These are phyloP conservation scores for Annona cherimola DNA, from an alignment of 164 flowering plant genomes.

Conservation along the genomic window DNA sequence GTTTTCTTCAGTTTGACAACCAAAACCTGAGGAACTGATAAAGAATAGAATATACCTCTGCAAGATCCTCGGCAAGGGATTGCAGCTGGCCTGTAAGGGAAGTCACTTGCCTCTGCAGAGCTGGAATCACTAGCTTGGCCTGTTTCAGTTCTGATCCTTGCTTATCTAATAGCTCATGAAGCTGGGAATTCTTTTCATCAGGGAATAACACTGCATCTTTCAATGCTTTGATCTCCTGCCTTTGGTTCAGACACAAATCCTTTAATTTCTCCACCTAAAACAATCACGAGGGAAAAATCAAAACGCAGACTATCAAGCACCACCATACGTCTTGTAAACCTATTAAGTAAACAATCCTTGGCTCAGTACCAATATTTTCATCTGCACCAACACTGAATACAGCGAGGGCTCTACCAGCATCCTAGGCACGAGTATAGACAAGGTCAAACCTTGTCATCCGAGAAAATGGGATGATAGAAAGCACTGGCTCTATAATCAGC, in stretches of 20 bases:
- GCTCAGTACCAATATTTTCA: neutral
- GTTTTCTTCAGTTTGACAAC: no score
- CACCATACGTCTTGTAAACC: neutral
- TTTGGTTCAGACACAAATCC: conserved; percentile 84
- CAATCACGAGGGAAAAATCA: neutral
- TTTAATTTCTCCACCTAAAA: conserved; percentile 77
- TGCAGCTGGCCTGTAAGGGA: conserved; percentile 87
- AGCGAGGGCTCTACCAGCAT: neutral
- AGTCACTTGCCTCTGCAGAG: conserved; percentile 77
- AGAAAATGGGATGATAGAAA: neutral
- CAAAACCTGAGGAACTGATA: no score
- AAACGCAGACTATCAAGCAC: neutral
- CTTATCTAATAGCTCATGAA: conserved; percentile 56
- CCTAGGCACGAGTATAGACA: neutral
- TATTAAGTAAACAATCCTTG: neutral
- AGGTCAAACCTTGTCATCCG: neutral
- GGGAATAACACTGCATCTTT: conserved; percentile 75
- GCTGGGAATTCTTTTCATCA: conserved; percentile 62
- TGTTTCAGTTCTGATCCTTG: conserved; percentile 77
- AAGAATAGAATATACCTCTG: conserved; percentile 50
- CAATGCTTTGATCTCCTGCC: conserved; percentile 79
- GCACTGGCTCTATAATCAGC: neutral
- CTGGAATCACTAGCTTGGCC: conserved; percentile 75
- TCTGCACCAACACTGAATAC: neutral
- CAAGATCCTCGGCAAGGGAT: conserved; percentile 77